Conservation (phyloP, 768 basidiomycete species). For the Auricularia sp. region DNA sequence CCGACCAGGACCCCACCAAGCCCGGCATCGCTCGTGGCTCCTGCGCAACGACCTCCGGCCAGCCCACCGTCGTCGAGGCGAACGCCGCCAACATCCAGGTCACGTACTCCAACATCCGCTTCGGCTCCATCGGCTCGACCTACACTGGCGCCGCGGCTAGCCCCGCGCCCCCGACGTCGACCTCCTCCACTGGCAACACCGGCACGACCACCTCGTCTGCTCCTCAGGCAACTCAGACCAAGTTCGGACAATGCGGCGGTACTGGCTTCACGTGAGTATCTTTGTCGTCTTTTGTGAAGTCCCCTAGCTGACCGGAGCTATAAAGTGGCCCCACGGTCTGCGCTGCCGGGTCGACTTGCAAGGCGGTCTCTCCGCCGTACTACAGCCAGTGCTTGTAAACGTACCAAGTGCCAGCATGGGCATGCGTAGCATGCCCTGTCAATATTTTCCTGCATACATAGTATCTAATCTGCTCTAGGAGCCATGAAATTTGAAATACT, state of each 20-base stretch:
- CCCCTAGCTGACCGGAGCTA: no score
- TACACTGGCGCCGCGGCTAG: slow-evolving; percentile 13
- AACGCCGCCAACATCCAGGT: slow-evolving; percentile 31
- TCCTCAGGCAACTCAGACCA: slow-evolving; percentile 8
- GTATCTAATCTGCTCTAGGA: no score
- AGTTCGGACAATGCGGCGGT: slow-evolving; percentile 16
- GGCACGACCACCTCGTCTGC: slow-evolving; percentile 1
- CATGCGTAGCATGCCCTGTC: no score
- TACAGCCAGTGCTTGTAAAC: no score
- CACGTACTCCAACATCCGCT: slow-evolving; percentile 46
- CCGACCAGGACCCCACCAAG: slow-evolving; percentile 20
- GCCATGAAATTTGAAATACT: no score
- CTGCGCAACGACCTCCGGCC: slow-evolving; percentile 38
- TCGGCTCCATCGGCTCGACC: slow-evolving; percentile 39
- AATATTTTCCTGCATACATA: no score
- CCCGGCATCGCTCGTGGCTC: slow-evolving; percentile 39
- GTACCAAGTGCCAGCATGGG: no score
- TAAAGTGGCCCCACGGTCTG: slow-evolving; percentile 9
- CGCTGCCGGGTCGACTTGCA: slow-evolving; percentile 10
- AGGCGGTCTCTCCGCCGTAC: no score
- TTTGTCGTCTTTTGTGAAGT: no score
- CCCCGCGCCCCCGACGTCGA: slow-evolving; percentile 5
- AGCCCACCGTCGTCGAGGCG: slow-evolving; percentile 33
- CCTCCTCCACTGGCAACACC: neutral
- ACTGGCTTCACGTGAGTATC: slow-evolving; percentile 9